A percentile compares a stretch with the other conserved stretches of the same genome.
These are phyloP conservation scores for Zymoseptoria tritici DNA, from an alignment of 2,329 filamentous ascomycete genomes.

Conservation along the genomic window DNA sequence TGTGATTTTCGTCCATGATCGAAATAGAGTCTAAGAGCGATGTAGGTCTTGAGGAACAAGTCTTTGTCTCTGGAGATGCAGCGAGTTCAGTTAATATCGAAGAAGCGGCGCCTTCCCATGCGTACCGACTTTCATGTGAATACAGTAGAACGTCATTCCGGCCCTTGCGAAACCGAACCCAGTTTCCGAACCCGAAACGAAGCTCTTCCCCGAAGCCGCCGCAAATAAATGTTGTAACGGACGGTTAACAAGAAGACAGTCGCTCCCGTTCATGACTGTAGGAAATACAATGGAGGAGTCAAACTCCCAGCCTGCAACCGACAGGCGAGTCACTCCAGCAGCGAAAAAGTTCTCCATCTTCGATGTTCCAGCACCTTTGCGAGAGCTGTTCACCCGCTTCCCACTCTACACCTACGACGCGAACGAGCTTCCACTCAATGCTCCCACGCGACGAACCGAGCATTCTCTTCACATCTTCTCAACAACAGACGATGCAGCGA, in stretches of 20 bases:
- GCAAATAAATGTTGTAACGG: neutral
- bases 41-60: no score
- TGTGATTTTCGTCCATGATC: constrained; percentile 32
- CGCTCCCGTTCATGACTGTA: neutral
- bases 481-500: constrained; percentile 52
- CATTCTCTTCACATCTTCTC: constrained; percentile 69
- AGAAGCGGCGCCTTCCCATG: neutral
- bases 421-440: constrained; percentile 64
- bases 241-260: neutral
- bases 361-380: constrained; percentile 65
- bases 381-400: constrained; percentile 74
- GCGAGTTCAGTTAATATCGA: no score
- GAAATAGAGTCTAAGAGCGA: neutral
- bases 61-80: no score
- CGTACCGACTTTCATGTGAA: neutral
- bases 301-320: neutral
- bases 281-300: neutral
- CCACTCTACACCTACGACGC: constrained; percentile 68
- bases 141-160: no score
- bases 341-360: constrained; percentile 29
- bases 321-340: neutral
- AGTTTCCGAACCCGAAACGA: neutral
- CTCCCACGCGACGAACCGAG: constrained; percentile 40
- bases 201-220: neutral
- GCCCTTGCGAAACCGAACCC: neutral